Evolutionary conservation across 2,329 filamentous ascomycete species (phyloP).

Genomic region (Ophiobolus disseminans): DNA sequence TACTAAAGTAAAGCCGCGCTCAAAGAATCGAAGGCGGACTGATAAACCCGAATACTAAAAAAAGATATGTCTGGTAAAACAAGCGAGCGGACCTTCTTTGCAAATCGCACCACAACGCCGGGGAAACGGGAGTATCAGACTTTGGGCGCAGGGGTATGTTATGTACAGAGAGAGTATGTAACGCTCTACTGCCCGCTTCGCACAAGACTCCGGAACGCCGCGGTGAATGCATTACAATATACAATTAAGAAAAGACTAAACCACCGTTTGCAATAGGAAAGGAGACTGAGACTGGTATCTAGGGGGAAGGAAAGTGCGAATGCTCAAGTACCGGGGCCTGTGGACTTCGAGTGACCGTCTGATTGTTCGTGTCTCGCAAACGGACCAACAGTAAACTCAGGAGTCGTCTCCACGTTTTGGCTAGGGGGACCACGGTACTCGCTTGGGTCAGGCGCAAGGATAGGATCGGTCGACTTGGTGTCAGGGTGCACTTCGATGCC

Average conservation of each 20-base stretch:
- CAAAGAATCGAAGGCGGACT: neutral
- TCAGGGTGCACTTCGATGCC: conserved; percentile 58
- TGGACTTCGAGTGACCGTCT: neutral
- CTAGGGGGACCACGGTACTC: conserved; percentile 52
- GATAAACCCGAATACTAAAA: neutral
- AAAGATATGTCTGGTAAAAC: neutral
- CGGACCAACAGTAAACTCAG: conserved; percentile 52
- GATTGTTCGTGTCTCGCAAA: conserved; percentile 36
- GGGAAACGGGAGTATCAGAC: neutral
- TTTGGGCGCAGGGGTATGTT: no score
- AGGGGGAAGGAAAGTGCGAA: neutral
- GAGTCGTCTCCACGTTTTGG: conserved; percentile 54
- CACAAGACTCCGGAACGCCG: neutral
- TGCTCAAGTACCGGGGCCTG: neutral
- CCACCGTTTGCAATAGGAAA: neutral
- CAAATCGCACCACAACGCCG: neutral
- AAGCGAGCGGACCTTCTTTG: neutral
- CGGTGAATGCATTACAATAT: neutral
- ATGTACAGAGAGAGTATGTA: no score
- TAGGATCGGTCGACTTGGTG: conserved; percentile 56
- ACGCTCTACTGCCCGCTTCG: no score
- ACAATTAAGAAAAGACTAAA: neutral
- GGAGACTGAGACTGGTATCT: neutral
- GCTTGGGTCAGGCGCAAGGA: conserved; percentile 54
- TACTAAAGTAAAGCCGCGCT: neutral